A percentile compares a stretch with the other conserved stretches of the same genome.
Evolutionary conservation across 768 basidiomycete genomes (phyloP).

Genomic region (Kwoniella europaea): DNA sequence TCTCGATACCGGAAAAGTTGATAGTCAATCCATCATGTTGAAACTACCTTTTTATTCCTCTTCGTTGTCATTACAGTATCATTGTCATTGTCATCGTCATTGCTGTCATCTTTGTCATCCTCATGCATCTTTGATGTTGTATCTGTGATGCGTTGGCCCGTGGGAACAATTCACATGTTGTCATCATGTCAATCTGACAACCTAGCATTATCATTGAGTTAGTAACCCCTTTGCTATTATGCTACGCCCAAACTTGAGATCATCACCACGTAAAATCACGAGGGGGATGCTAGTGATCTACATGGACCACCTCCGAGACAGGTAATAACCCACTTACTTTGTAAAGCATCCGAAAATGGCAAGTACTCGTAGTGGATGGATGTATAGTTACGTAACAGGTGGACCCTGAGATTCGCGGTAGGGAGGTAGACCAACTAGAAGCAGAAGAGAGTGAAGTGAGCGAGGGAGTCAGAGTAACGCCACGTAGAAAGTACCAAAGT

Average conservation of each 20-base stretch:
- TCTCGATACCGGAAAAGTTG: neutral
- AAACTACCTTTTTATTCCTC: neutral
- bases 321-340: neutral
- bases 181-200: too few relatives aligned
- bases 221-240: neutral
- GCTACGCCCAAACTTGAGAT: too few relatives aligned
- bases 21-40: too few relatives aligned
- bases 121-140: constrained; percentile 8
- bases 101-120: neutral
- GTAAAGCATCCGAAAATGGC: constrained; percentile 9
- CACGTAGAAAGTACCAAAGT: too few relatives aligned
- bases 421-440: neutral
- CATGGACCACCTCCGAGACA: constrained; percentile 1
- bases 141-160: neutral
- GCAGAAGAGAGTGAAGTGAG: neutral
- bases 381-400: constrained; percentile 16
- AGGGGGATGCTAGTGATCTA: neutral
- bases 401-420: neutral
- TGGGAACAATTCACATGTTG: too few relatives aligned
- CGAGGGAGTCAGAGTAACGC: neutral
- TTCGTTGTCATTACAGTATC: too few relatives aligned
- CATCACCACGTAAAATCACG: too few relatives aligned
- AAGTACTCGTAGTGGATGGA: neutral
- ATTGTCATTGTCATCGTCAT: neutral
- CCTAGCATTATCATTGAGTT: neutral